A percentile compares a stretch with the other conserved stretches of the same genome.
phyloP scores from a whole-genome alignment of 176 grass and related monocot genomes.

The Stipa capillata region DNA sequence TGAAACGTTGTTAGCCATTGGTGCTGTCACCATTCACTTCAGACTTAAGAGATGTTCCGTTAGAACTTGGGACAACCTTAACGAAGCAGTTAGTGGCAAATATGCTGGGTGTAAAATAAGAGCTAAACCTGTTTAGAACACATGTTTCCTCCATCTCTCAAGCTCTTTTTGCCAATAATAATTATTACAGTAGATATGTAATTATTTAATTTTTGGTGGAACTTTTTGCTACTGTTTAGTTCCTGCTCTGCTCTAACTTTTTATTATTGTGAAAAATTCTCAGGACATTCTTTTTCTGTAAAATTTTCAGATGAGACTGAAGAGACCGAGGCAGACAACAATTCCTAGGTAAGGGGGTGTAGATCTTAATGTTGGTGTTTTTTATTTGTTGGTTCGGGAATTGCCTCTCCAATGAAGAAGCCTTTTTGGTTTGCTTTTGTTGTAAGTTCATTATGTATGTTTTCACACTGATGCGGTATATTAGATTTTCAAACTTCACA shows the following conservation, averaged over 20 bases:
- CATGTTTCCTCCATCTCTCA: neutral
- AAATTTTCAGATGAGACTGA: slow-evolving; percentile 40
- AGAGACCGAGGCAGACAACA: slow-evolving; percentile 16
- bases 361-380: neutral
- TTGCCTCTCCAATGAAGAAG: slow-evolving; percentile 6
- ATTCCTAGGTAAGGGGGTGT: slow-evolving; percentile 20
- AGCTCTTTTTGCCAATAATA: neutral
- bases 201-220: neutral
- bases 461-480: slow-evolving; percentile 15
- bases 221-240: neutral
- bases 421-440: slow-evolving; percentile 14
- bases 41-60: neutral
- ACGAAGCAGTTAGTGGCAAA: neutral
- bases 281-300: neutral
- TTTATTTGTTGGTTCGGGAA: slow-evolving; percentile 14
- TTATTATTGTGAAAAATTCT: neutral
- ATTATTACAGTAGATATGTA: neutral
- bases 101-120: slow-evolving; percentile 2
- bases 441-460: slow-evolving; percentile 14
- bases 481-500: slow-evolving; percentile 16
- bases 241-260: neutral
- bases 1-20: neutral
- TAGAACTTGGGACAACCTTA: neutral
- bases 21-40: neutral
- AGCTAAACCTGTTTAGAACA: neutral